phyloP scores from a whole-genome alignment of 345 rosid species.

The Leavenworthia alabamica region DNA sequence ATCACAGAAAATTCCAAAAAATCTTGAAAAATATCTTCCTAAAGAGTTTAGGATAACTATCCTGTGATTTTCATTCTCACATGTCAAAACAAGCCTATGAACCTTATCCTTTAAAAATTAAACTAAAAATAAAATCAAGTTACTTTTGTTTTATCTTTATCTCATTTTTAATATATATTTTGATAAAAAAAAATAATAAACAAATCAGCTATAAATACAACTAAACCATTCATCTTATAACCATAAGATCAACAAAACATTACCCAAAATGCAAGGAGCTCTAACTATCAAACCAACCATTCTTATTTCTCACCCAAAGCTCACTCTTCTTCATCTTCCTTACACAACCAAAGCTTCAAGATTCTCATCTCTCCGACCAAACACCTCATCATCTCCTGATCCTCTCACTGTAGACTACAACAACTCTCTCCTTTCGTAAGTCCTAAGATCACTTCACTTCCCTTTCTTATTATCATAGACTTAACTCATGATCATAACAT shows the following conservation, averaged over 20 bases:
- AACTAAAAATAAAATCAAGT: background rate
- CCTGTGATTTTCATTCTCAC: constrained; percentile 19
- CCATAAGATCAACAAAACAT: too few species aligned
- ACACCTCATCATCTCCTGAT: constrained; percentile 30
- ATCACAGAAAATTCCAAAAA: constrained; percentile 8
- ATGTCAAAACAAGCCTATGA: background rate
- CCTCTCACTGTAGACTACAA: constrained; percentile 44
- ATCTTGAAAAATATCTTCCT: constrained; percentile 18
- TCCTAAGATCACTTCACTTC: background rate
- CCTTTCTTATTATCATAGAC: background rate
- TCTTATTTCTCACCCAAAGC: constrained; percentile 20
- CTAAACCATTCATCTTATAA: background rate
- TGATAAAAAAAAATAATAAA: background rate
- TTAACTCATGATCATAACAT: constrained; percentile 1
- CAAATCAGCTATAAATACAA: constrained; percentile 13
- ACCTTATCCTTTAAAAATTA: constrained; percentile 16
- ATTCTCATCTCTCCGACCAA: constrained; percentile 15
- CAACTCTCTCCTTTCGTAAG: constrained; percentile 52
- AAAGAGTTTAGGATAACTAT: background rate
- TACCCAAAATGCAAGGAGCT: constrained; percentile 25
- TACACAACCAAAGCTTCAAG: constrained; percentile 18
- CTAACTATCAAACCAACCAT: constrained; percentile 22
- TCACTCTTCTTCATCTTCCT: constrained; percentile 18
- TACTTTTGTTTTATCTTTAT: too few species aligned
- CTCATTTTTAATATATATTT: too few species aligned